Conservation (phyloP, 768 basidiomycete genomes). For the Brasilioporus rufonigricans region DNA sequence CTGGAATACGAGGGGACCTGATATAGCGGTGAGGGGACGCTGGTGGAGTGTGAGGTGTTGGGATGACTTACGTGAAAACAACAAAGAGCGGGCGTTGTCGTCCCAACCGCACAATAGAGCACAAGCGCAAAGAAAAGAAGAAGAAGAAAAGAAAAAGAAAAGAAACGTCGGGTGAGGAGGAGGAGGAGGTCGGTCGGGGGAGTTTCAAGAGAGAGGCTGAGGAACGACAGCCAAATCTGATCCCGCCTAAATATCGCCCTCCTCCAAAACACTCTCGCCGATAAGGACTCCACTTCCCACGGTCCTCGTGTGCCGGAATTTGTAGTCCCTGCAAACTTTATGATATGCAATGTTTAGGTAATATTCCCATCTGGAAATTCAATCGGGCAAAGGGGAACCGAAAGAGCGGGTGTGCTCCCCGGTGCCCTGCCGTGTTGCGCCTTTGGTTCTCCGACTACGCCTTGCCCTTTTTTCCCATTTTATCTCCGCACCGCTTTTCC, state of each 20-base stretch:
- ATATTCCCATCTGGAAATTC: conserved; percentile 24
- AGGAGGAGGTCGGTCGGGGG: conserved; percentile 30
- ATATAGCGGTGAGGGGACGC: conserved; percentile 8
- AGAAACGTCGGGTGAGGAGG: conserved; percentile 41
- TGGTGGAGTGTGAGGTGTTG: background rate
- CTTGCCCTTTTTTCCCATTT: conserved; percentile 17
- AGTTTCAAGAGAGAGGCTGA: conserved; percentile 24
- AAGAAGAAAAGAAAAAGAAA: conserved; percentile 28
- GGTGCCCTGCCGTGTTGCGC: conserved; percentile 26
- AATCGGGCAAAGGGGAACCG: conserved; percentile 5
- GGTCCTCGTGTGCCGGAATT: conserved; percentile 31
- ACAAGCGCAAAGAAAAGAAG: conserved; percentile 26
- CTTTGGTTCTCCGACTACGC: conserved; percentile 19
- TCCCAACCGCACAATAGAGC: conserved; percentile 35
- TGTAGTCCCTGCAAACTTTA: conserved; percentile 30
- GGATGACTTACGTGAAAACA: conserved; percentile 33
- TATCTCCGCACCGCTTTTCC: conserved; percentile 19
- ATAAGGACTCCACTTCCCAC: conserved; percentile 13
- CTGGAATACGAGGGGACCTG: conserved; percentile 34
- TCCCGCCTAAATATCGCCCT: conserved; percentile 34
- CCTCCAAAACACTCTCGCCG: background rate
- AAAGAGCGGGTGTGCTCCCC: conserved; percentile 19
- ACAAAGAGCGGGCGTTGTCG: conserved; percentile 30
- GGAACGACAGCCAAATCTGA: conserved; percentile 28
- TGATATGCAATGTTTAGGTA: conserved; percentile 26